Conservation (phyloP, 1,139 yeast species). For the Hansenula lynferdii region DNA sequence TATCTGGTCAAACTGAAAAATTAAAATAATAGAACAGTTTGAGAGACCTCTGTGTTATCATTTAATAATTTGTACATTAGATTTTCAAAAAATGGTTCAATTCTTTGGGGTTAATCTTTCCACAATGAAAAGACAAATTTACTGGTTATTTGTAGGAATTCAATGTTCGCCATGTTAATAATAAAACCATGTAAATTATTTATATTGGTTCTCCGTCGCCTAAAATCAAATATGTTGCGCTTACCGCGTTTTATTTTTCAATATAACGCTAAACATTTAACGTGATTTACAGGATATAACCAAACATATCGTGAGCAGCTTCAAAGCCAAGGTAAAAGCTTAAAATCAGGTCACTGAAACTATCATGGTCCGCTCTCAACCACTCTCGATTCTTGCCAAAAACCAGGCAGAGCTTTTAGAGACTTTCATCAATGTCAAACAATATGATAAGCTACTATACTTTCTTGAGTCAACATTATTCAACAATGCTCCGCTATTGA, state of each 20-base stretch:
- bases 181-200: background rate
- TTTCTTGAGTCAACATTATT: constrained; percentile 16
- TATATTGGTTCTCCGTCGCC: background rate
- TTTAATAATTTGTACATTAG: background rate
- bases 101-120: background rate
- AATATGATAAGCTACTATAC: constrained; percentile 18
- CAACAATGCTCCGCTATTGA: constrained; percentile 12
- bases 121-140: background rate
- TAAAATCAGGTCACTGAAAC: too few relatives aligned
- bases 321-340: too few relatives aligned
- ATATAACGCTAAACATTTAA: too few relatives aligned
- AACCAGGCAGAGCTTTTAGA: constrained; percentile 16
- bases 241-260: background rate
- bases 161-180: too few relatives aligned
- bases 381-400: background rate
- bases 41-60: background rate
- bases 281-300: too few relatives aligned
- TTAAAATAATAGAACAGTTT: constrained; percentile 16
- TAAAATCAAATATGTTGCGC: background rate
- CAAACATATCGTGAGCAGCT: too few relatives aligned
- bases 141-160: too few relatives aligned
- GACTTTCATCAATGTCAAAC: constrained; percentile 16
- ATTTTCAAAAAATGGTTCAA: too few relatives aligned
- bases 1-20: constrained; percentile 72
- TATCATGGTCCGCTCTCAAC: too few relatives aligned